Base-by-base conservation (phyloP, 2,329 filamentous ascomycete species). In the Alternaria infectoria region DNA sequence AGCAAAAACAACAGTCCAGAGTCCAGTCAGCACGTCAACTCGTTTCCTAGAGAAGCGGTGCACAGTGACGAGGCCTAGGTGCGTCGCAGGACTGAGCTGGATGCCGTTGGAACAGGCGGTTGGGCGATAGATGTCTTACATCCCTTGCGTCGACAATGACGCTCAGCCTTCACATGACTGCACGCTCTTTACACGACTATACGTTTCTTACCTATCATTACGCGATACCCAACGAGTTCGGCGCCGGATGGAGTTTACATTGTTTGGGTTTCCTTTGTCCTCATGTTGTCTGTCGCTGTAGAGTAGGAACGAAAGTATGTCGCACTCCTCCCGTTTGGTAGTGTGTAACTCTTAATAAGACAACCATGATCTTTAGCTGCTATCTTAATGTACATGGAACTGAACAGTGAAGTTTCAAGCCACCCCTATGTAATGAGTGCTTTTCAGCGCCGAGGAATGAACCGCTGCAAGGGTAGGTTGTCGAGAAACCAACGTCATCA, bases 1-100 rank as follows among this genome's bases (percentile, higher is more conserved):
- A 81, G 78, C 44, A 79, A 80, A 30, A 76, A 80, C 62, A 78
- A 65, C 61, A 79, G 77, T n/a, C 77, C 78, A 2, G 76, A 80
- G 64, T 74, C 70, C 19, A 79, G 76, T 43, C 76, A 79, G 70
- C 76, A 79, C 54, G 75, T 79, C 59, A 79, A 73, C 40, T 78
- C 78, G 12, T 77, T 79, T 57, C 77, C 77, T 12, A 61, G 68
- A 15, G 72, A 78, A 57, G 69, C 64, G 15, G 54, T 74, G 59
- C 69, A 71, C 57, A 61, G 68, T 56, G 62, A 50, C 4, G 59
- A 68, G 45, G 59, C 67, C 36, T 71, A 67, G 21, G 19, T 13
- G 19, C 19, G 17, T 26, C 15, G 6, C 7, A 9, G 28, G 54
- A 13, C 40, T 55, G 25, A 26, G n/a, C 13, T 21, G 54, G 54